Conservation (phyloP, 164 flowering plant species). For the Dillenia turbinata region DNA sequence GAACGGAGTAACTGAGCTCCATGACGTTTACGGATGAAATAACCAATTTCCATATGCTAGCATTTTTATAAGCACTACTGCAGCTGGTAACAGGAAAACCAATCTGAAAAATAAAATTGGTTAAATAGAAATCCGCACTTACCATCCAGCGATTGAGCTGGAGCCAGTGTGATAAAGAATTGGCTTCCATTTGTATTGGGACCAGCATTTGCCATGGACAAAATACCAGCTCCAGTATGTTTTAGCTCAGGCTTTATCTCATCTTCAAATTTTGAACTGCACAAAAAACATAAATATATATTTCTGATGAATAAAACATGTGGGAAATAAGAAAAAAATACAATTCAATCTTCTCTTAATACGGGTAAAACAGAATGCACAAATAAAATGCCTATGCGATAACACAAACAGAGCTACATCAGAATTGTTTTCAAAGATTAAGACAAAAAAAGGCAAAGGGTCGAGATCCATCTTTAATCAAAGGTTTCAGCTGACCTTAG, state of each 20-base stretch:
- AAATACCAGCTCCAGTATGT: constrained; percentile 97
- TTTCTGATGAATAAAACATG: background rate
- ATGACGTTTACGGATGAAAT: too few species aligned
- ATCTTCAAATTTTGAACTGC: constrained; percentile 82
- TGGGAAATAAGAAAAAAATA: background rate
- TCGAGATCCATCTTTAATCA: too few species aligned
- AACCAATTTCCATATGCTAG: too few species aligned
- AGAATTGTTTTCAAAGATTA: too few species aligned
- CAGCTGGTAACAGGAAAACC: too few species aligned
- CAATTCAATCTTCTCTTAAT: background rate
- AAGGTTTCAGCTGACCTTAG: too few species aligned
- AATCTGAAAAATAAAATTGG: too few species aligned
- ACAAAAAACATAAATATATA: background rate
- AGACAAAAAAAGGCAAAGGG: too few species aligned
- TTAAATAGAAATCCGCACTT: constrained; percentile 7
- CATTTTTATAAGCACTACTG: too few species aligned
- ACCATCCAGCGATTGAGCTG: constrained; percentile 88
- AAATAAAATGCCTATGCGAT: background rate
- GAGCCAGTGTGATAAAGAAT: constrained; percentile 89
- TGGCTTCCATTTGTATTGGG: constrained; percentile 96
- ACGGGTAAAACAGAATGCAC: background rate
- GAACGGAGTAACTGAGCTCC: too few species aligned
- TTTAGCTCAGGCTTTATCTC: constrained; percentile 80
- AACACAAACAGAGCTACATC: too few species aligned
- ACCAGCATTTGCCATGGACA: constrained; percentile 99